Conservation (phyloP, 805 yeast species). For the Pichia phayaonensis region DNA sequence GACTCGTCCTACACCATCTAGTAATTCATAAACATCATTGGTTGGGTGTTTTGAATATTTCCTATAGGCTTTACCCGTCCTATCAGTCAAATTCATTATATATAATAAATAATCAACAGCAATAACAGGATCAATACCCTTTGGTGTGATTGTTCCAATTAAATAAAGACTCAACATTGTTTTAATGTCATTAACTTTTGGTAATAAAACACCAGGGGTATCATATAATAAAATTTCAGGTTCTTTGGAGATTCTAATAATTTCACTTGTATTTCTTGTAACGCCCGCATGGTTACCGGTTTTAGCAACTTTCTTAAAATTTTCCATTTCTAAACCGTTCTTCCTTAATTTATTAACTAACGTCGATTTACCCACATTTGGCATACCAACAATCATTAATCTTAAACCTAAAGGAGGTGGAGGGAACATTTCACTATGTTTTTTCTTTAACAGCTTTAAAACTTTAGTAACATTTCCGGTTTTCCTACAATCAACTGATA, state of each 20-base stretch:
- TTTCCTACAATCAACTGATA: conserved; percentile 53
- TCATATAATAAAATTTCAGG: conserved; percentile 73
- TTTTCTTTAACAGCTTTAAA: conserved; percentile 40
- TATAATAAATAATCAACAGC: conserved; percentile 81
- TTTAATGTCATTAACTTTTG: conserved; percentile 54
- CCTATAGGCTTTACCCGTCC: conserved; percentile 35
- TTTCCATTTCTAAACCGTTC: conserved; percentile 22
- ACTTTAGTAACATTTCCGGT: conserved; percentile 42
- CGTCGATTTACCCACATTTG: conserved; percentile 95
- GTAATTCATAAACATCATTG: conserved; percentile 54
- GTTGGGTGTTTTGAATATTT: conserved; percentile 57
- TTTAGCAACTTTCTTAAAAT: conserved; percentile 57
- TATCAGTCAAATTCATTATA: conserved; percentile 58
- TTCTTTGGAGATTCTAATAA: conserved; percentile 51
- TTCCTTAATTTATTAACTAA: conserved; percentile 66
- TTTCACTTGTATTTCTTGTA: conserved; percentile 70
- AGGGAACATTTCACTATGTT: conserved; percentile 42
- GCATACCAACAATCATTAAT: conserved; percentile 84
- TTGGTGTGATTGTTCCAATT: conserved; percentile 64
- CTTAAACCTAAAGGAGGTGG: conserved; percentile 81
- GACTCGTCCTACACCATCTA: conserved; percentile 40
- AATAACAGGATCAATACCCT: conserved; percentile 63
- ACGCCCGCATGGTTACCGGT: conserved; percentile 91
- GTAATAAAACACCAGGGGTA: conserved; percentile 89
- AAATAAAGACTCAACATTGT: conserved; percentile 70